These are phyloP conservation scores for Bruguiera parviflora DNA, from an alignment of 345 rosid genomes.

Conservation along the genomic window DNA sequence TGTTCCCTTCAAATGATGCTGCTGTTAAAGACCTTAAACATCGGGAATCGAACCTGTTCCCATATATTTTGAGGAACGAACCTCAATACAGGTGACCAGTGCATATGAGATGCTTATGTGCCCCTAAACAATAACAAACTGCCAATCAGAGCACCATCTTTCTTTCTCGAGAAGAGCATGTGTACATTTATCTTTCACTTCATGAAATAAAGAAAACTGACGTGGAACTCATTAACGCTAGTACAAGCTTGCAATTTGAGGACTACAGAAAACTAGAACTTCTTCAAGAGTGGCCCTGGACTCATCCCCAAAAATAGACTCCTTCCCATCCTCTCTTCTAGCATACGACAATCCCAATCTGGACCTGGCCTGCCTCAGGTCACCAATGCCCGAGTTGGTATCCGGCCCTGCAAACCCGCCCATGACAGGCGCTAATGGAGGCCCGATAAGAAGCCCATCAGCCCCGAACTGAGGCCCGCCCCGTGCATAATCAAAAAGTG, in stretches of 20 bases:
- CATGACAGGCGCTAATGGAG: constrained; percentile 75
- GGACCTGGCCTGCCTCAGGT: constrained; percentile 75
- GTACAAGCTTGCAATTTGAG: constrained; percentile 73
- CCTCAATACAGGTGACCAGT: background rate
- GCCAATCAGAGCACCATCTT: background rate
- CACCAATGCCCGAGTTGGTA: constrained; percentile 72
- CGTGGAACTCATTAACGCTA: background rate
- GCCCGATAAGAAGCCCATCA: constrained; percentile 75
- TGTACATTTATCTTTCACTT: background rate
- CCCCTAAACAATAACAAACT: background rate
- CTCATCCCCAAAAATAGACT: constrained; percentile 68
- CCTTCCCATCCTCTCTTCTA: constrained; percentile 70
- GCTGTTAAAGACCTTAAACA: too few relatives aligned
- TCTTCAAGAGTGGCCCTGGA: constrained; percentile 49
- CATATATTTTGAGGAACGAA: too few relatives aligned
- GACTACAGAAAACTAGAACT: constrained; percentile 70
- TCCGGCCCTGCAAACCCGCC: constrained; percentile 81
- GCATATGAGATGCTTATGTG: background rate
- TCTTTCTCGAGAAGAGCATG: background rate
- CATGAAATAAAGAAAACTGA: background rate
- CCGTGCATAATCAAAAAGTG: constrained; percentile 73
- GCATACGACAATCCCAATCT: constrained; percentile 81
- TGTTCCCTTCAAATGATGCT: too few relatives aligned
- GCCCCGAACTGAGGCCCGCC: constrained; percentile 76
- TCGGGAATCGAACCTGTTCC: too few relatives aligned